Evolutionary conservation across 805 yeast species (phyloP).

Genomic region (Saturnispora serradocipensis): DNA sequence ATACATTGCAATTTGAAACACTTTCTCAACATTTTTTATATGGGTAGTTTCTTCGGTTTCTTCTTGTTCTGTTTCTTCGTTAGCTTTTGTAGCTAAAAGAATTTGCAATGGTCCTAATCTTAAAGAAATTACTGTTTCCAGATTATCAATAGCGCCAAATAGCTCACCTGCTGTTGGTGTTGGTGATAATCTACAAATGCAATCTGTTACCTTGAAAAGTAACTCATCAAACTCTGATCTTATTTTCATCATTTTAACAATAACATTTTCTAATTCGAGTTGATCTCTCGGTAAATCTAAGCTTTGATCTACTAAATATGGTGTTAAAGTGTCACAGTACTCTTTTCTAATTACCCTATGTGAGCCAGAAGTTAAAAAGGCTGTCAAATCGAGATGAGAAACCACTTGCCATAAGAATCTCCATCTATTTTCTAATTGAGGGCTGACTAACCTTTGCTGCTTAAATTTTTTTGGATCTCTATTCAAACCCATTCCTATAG

Average conservation of each 20-base stretch:
- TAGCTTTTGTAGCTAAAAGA: conserved; percentile 17
- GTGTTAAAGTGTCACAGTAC: conserved; percentile 45
- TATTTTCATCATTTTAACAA: conserved; percentile 26
- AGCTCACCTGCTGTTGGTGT: conserved; percentile 33
- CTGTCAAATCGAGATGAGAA: conserved; percentile 35
- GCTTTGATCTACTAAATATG: conserved; percentile 28
- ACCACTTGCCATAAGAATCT: conserved; percentile 52
- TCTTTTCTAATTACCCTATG: conserved; percentile 33
- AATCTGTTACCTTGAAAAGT: conserved; percentile 28
- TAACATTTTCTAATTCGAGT: conserved; percentile 32
- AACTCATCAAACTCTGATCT: conserved; percentile 25
- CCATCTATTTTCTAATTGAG: conserved; percentile 20
- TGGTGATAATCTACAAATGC: conserved; percentile 33
- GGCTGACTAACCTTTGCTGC: neutral
- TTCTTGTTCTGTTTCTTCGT: neutral
- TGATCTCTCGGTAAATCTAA: conserved; percentile 27
- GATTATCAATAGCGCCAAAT: conserved; percentile 25
- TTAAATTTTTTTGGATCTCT: conserved; percentile 46
- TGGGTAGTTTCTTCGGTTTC: conserved; percentile 12
- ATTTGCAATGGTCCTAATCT: conserved; percentile 26
- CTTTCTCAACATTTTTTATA: conserved; percentile 18
- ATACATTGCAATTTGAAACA: conserved; percentile 16
- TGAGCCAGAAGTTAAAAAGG: conserved; percentile 39
- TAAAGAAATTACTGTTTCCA: conserved; percentile 29
- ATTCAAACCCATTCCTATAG: conserved; percentile 54